Percentiles rank a stretch among this genome's conserved stretches.
phyloP scores from a whole-genome alignment of 2,329 filamentous ascomycete genomes.

The Lasiodiplodia hormozganensis region DNA sequence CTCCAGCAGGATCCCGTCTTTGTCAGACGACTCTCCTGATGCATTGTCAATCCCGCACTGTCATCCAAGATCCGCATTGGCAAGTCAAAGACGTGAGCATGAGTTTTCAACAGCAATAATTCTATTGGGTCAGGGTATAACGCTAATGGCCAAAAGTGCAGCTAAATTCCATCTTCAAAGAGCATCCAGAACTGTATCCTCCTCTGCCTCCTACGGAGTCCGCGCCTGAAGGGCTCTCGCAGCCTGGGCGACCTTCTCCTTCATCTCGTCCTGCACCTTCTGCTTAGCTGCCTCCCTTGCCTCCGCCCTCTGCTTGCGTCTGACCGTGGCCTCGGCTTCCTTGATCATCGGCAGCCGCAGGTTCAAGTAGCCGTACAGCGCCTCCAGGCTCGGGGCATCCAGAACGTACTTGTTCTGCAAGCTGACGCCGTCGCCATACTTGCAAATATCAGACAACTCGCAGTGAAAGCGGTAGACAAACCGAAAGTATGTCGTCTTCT shows the following conservation, averaged over 20 bases:
- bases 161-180: too few species aligned
- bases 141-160: background rate
- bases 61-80: too few species aligned
- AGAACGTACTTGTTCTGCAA: background rate
- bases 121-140: too few species aligned
- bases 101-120: too few species aligned
- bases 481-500: background rate
- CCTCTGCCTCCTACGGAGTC: too few species aligned
- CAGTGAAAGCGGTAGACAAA: background rate
- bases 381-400: background rate
- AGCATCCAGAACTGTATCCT: too few species aligned
- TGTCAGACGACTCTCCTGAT: too few species aligned
- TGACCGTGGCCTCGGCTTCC: background rate
- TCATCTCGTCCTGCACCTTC: background rate
- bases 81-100: too few species aligned
- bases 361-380: background rate
- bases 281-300: background rate
- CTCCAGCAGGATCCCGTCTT: too few species aligned
- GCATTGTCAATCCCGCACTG: too few species aligned
- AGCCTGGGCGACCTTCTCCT: background rate
- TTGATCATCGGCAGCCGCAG: background rate
- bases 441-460: background rate
- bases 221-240: background rate
- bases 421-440: background rate
- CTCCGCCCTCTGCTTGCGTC: background rate